Base-by-base conservation (phyloP, 164 flowering plant genomes). In the Stephania yunnanensis region DNA sequence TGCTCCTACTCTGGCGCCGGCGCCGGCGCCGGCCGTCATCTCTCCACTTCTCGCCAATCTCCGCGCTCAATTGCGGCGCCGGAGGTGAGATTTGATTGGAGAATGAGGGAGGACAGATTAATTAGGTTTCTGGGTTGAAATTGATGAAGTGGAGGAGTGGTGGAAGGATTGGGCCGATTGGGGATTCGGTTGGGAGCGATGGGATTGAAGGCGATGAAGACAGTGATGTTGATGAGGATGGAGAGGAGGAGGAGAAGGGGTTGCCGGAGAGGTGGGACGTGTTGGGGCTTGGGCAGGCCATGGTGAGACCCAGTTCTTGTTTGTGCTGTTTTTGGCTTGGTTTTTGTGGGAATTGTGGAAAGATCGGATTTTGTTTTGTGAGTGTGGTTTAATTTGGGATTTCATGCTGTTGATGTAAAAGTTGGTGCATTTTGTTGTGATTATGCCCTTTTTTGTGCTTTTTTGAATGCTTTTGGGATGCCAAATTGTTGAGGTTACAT, bases 241-340 rank as follows among this genome's bases (percentile, higher is more conserved):
- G 68, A 1, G 74, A 69, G 13, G 84, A 73, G n/a, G 80, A 44
- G 20, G 76, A 36, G 31, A 80, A 68, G 52, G 72, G 72, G 42
- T 77, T 73, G 64, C 93, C 91, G 5, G 93, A 91, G 70, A 86
- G 85, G 81, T 94, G 95, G 98, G 93, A 92, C 79, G 93, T 92
- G 13, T 76, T 94, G 78, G 98, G 98, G 68, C 95, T 94, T 70
- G 98, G 97, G 46, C 98, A 94, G 82, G 98, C 98, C 73, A 94
- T 94, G 98, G 98, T 94, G 84, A 25, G 55, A 66, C 29, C 29
- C 30, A 48, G 36, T 58, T 52, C 55, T 46, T 5, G 70, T 4
- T 61, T 58, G 42, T 36, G 42, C 42, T 36, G 2, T 36, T 36
- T 36, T 36, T 36, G 42, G 42, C 4, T 36, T 42, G 53, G 6